A percentile compares a stretch with the other conserved stretches of the same genome.
These are phyloP conservation scores for Sphaerulina musiva DNA, from an alignment of 2,329 filamentous ascomycete species.

Conservation along the genomic window DNA sequence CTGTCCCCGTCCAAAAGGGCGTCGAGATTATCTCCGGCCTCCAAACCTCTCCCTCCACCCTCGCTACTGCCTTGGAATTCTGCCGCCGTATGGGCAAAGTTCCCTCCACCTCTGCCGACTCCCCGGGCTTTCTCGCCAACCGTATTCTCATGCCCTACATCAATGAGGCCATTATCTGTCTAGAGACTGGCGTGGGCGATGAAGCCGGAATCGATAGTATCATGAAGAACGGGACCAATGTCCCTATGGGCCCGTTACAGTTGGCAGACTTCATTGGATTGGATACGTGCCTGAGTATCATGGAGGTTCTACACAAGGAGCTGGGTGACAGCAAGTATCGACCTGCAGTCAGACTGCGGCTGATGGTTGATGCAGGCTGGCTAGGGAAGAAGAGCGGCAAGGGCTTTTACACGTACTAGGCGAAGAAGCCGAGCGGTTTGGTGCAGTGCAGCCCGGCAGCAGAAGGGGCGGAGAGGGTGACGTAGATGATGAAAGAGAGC, in stretches of 20 bases:
- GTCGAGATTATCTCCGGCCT: slow-evolving; percentile 95
- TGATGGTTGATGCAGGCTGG: slow-evolving; percentile 99
- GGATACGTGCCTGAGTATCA: slow-evolving; percentile 92
- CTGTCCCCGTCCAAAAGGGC: slow-evolving; percentile 90
- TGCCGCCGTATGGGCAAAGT: slow-evolving; percentile 92
- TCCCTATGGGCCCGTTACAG: slow-evolving; percentile 92
- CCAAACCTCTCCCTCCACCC: slow-evolving; percentile 76
- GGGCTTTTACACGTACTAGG: slow-evolving; percentile 83
- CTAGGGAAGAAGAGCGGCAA: slow-evolving; percentile 94
- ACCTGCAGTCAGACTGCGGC: slow-evolving; percentile 75
- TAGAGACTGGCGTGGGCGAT: slow-evolving; percentile 84
- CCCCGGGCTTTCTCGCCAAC: slow-evolving; percentile 91
- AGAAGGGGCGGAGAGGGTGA: background rate
- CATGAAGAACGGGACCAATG: slow-evolving; percentile 99
- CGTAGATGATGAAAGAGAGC: background rate
- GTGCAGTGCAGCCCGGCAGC: background rate
- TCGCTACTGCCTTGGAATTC: slow-evolving; percentile 76
- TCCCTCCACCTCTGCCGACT: slow-evolving; percentile 76
- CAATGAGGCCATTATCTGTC: slow-evolving; percentile 93
- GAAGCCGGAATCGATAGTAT: slow-evolving; percentile 92
- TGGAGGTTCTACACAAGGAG: slow-evolving; percentile 87
- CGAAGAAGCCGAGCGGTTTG: too few relatives aligned
- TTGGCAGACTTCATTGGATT: slow-evolving; percentile 95
- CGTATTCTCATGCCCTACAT: slow-evolving; percentile 98
- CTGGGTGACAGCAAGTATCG: slow-evolving; percentile 95